Conservation (phyloP, 2,329 filamentous ascomycete species). For the Hymenoscyphus fructigenus region DNA sequence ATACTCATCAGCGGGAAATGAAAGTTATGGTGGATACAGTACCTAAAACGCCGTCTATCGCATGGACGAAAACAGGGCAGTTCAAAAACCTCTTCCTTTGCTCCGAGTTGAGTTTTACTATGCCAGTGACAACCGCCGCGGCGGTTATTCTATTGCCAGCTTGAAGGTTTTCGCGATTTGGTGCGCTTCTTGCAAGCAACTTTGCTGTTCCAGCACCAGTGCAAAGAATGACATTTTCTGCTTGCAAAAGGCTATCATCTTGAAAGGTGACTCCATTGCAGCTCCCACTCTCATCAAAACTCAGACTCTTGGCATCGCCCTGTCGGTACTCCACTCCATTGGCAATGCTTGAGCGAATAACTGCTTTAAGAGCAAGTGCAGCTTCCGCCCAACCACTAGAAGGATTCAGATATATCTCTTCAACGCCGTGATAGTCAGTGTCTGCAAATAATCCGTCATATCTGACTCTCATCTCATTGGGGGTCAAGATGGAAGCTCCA, state of each 20-base stretch:
- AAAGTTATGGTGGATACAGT: neutral
- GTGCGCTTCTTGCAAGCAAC: conserved; percentile 52
- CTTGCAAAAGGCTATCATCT: conserved; percentile 47
- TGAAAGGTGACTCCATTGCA: conserved; percentile 51
- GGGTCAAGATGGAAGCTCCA: conserved; percentile 43
- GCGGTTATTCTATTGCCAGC: conserved; percentile 54
- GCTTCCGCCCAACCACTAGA: conserved; percentile 55
- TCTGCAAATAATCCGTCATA: conserved; percentile 43
- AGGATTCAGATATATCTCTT: conserved; percentile 48
- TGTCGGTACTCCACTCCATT: conserved; percentile 46
- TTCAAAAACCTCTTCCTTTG: conserved; percentile 49
- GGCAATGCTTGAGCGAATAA: conserved; percentile 44
- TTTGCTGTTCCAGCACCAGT: conserved; percentile 58
- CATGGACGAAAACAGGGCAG: conserved; percentile 55
- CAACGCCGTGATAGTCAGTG: conserved; percentile 40
- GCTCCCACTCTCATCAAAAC: conserved; percentile 46
- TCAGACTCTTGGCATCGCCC: conserved; percentile 45
- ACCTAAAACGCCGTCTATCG: conserved; percentile 44
- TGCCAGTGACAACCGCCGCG: conserved; percentile 53
- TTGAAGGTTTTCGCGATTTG: conserved; percentile 50
- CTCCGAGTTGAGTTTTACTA: conserved; percentile 45
- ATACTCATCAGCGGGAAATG: conserved; percentile 4
- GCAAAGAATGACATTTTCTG: conserved; percentile 53
- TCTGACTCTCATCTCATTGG: conserved; percentile 40
- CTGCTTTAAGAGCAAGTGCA: conserved; percentile 43